phyloP scores from a whole-genome alignment of 306 rosid species.

The Sicyos baderoa region DNA sequence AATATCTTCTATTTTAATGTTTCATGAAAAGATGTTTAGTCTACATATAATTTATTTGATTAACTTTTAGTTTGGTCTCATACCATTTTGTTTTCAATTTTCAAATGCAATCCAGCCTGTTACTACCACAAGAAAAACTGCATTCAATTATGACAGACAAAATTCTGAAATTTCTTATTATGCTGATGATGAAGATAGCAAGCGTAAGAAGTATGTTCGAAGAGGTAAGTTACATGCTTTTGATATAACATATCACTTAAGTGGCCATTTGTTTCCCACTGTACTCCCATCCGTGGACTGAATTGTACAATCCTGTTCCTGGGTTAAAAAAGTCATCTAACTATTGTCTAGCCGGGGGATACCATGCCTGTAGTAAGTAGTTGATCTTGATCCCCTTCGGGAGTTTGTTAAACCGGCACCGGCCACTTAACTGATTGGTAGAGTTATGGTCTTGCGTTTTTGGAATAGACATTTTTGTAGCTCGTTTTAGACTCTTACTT shows the following conservation, averaged over 20 bases:
- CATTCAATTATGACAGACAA: constrained; percentile 61
- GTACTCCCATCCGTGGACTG: neutral
- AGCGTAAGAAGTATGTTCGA: constrained; percentile 61
- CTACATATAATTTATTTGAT: constrained; percentile 16
- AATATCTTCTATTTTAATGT: neutral
- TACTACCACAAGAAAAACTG: constrained; percentile 88
- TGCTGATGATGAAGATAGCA: constrained; percentile 92
- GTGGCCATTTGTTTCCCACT: constrained; percentile 1
- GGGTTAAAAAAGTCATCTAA: constrained; percentile 1
- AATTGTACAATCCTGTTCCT: neutral
- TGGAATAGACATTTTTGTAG: too few relatives aligned
- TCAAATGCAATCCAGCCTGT: constrained; percentile 42
- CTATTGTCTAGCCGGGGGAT: neutral
- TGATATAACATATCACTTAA: neutral
- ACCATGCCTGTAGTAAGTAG: neutral
- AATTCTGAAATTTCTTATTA: constrained; percentile 80
- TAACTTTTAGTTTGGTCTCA: constrained; percentile 16
- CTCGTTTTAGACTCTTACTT: too few relatives aligned
- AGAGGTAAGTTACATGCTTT: constrained; percentile 52
- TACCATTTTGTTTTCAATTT: constrained; percentile 22
- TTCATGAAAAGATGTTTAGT: neutral
- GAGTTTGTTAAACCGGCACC: too few relatives aligned
- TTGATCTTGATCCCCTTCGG: too few relatives aligned
- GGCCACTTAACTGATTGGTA: too few relatives aligned
- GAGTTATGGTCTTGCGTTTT: too few relatives aligned